Percentiles rank a stretch among this genome's conserved stretches.
These are phyloP conservation scores for Aspergillus sp. DNA, from an alignment of 2,329 filamentous ascomycete genomes.

Conservation along the genomic window DNA sequence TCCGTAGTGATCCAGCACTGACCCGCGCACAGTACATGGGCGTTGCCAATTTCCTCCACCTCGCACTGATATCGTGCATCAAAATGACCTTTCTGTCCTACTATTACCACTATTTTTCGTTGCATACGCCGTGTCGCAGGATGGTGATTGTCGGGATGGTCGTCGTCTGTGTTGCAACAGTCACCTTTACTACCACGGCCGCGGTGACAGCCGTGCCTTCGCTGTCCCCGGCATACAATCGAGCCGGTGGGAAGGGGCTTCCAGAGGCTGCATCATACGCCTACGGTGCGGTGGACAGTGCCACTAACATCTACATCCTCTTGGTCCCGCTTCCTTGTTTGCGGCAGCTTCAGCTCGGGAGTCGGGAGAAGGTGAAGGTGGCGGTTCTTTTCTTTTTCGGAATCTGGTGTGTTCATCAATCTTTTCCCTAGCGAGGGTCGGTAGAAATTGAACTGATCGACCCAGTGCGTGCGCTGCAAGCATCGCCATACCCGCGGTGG, in stretches of 20 bases:
- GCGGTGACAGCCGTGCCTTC: not conserved
- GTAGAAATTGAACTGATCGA: not conserved
- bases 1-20: not conserved
- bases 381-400: not conserved
- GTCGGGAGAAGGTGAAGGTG: not conserved
- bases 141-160: not conserved
- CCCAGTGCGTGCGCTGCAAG: not conserved
- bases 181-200: not conserved
- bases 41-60: not conserved
- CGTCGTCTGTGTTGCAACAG: not conserved
- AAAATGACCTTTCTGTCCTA: not conserved
- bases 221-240: not conserved
- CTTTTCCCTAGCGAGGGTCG: not conserved
- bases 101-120: not conserved
- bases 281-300: not conserved
- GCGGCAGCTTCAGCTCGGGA: not conserved
- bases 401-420: not conserved
- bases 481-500: not conserved
- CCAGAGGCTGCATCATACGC: no score
- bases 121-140: not conserved
- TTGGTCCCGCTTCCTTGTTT: not conserved
- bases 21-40: not conserved
- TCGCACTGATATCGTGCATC: not conserved
- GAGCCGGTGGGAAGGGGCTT: not conserved
- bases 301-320: not conserved